phyloP scores from a whole-genome alignment of 2,329 filamentous ascomycete species.

The Alternaria ethzedia region DNA sequence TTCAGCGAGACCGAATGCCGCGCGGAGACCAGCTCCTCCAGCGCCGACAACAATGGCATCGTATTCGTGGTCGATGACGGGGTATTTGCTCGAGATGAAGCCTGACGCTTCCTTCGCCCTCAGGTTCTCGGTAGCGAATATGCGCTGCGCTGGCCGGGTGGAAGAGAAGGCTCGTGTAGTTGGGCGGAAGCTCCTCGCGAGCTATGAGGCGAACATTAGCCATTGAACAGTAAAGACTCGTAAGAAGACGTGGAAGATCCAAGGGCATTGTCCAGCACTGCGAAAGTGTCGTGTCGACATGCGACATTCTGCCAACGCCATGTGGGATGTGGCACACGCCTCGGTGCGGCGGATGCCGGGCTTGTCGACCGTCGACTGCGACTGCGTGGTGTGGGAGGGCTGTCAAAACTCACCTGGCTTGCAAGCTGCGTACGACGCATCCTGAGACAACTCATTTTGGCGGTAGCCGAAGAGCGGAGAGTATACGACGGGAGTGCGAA shows the following conservation, averaged over 20 bases:
- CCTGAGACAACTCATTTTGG: conserved; percentile 50
- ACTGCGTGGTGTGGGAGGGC: conserved; percentile 15
- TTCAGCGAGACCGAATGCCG: conserved; percentile 85
- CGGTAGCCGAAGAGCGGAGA: conserved; percentile 37
- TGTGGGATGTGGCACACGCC: conserved; percentile 33
- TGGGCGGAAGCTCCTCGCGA: conserved; percentile 67
- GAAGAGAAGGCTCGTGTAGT: conserved; percentile 84
- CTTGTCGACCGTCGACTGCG: conserved; percentile 14
- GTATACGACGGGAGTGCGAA: conserved; percentile 18
- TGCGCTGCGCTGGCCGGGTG: conserved; percentile 79
- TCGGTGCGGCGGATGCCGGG: conserved; percentile 34
- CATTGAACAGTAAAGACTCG: conserved; percentile 23
- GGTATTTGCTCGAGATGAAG: conserved; percentile 87
- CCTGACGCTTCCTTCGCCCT: conserved; percentile 92
- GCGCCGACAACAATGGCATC: conserved; percentile 94
- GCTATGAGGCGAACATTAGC: conserved; percentile 55
- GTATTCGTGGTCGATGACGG: conserved; percentile 98
- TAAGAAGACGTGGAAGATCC: not conserved
- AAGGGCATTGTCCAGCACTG: not conserved
- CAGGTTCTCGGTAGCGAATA: conserved; percentile 84
- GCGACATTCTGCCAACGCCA: conserved; percentile 17
- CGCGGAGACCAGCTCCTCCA: conserved; percentile 80
- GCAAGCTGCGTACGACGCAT: conserved; percentile 48
- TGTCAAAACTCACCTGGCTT: conserved; percentile 44
- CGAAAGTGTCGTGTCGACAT: not conserved